Evolutionary conservation across 495 filamentous ascomycete genomes (phyloP).

Genomic region (Aspergillus hancockii): DNA sequence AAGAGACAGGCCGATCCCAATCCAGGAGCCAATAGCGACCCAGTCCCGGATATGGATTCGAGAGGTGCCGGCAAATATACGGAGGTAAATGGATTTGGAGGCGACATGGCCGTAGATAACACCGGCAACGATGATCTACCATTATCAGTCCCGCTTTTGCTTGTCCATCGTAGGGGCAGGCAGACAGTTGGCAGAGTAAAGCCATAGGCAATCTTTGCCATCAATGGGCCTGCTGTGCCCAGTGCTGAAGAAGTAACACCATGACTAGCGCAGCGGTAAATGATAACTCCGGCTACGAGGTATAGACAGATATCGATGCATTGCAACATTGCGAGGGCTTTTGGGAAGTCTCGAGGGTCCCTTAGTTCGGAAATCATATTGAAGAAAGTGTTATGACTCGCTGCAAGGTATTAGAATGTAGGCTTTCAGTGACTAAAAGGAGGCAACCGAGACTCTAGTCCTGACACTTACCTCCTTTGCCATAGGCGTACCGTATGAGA

Average conservation of each 20-base stretch:
- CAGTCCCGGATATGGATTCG: conserved; percentile 54
- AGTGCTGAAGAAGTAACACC: conserved; percentile 65
- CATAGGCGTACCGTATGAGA: conserved; percentile 28
- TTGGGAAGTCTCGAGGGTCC: too few relatives aligned
- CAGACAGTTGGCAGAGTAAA: conserved; percentile 64
- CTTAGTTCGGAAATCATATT: neutral
- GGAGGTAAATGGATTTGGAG: conserved; percentile 58
- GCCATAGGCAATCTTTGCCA: conserved; percentile 67
- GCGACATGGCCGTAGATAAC: conserved; percentile 62
- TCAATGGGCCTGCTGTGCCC: conserved; percentile 52
- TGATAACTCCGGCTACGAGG: conserved; percentile 30
- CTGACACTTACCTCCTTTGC: too few relatives aligned
- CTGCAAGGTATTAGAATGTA: conserved; percentile 19
- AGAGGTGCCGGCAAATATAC: conserved; percentile 49
- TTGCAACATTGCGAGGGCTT: too few relatives aligned
- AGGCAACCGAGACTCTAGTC: too few relatives aligned
- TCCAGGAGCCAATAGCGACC: conserved; percentile 47
- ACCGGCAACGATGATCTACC: conserved; percentile 39
- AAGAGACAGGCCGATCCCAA: conserved; percentile 49
- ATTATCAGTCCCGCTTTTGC: conserved; percentile 12
- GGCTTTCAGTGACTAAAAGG: too few relatives aligned
- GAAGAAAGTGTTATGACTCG: conserved; percentile 54
- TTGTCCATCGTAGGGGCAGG: neutral
- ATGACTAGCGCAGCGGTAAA: conserved; percentile 66
- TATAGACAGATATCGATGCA: conserved; percentile 56